phyloP scores from a whole-genome alignment of 805 yeast species.

The Wickerhamiella kurtzmanii region DNA sequence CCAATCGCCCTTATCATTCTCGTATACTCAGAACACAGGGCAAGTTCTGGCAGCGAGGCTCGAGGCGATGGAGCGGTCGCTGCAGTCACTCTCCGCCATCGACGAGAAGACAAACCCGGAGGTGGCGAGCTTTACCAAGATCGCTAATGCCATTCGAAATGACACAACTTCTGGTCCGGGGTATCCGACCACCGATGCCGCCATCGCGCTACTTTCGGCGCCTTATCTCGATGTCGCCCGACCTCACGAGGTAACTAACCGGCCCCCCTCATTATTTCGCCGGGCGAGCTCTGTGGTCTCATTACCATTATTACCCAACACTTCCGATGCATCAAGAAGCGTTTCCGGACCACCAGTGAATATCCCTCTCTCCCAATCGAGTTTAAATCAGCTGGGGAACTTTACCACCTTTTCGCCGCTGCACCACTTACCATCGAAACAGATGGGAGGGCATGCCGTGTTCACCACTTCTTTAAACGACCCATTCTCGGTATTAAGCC shows the following conservation, averaged over 20 bases:
- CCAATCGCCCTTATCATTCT: constrained; percentile 12
- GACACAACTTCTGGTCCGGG: background rate
- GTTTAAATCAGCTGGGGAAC: background rate
- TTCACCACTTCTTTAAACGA: constrained; percentile 59
- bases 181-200: background rate
- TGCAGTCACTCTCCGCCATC: background rate
- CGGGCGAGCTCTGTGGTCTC: constrained; percentile 11
- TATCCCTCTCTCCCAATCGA: background rate
- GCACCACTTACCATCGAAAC: constrained; percentile 43
- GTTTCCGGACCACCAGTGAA: background rate
- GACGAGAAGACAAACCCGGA: background rate
- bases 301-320: constrained; percentile 5
- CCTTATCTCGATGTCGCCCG: background rate
- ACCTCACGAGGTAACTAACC: no score
- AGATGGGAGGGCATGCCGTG: constrained; percentile 51
- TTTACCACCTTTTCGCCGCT: constrained; percentile 23
- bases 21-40: constrained; percentile 16
- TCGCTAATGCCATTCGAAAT: background rate
- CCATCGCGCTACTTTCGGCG: background rate
- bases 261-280: constrained; percentile 10
- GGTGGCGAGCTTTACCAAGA: background rate
- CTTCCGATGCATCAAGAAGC: background rate
- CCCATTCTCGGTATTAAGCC: constrained; percentile 74
- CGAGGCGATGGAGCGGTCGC: constrained; percentile 12
- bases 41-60: constrained; percentile 15